A percentile compares a stretch with the other conserved stretches of the same genome.
Evolutionary conservation across 805 yeast genomes (phyloP).

Genomic region (Wickerhamiella kurtzmanii): DNA sequence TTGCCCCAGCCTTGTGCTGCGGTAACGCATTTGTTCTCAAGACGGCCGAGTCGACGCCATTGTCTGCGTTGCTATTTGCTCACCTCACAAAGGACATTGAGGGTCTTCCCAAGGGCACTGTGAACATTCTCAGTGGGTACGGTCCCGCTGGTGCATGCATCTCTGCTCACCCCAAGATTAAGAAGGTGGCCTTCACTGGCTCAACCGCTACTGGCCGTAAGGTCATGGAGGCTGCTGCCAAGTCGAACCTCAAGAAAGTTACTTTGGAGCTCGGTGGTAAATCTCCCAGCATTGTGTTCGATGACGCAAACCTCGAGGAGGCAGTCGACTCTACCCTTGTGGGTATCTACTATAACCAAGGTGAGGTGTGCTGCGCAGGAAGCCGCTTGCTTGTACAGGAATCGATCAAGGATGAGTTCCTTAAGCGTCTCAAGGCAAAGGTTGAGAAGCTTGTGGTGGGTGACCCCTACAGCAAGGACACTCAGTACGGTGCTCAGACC

Average conservation of each 20-base stretch:
- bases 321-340: slow-evolving; percentile 62
- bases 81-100: slow-evolving; percentile 53
- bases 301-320: slow-evolving; percentile 67
- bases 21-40: slow-evolving; percentile 83
- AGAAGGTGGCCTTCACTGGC: slow-evolving; percentile 91
- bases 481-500: slow-evolving; percentile 87
- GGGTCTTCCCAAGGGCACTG: slow-evolving; percentile 84
- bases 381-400: slow-evolving; percentile 85
- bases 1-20: slow-evolving; percentile 84
- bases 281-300: slow-evolving; percentile 80
- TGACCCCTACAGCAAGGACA: slow-evolving; percentile 64
- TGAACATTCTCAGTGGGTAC: slow-evolving; percentile 74
- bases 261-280: slow-evolving; percentile 95
- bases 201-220: slow-evolving; percentile 81
- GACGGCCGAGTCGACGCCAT: slow-evolving; percentile 85
- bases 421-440: slow-evolving; percentile 43
- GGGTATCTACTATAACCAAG: slow-evolving; percentile 87
- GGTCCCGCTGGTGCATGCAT: slow-evolving; percentile 81
- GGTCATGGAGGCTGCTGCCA: slow-evolving; percentile 71
- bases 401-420: slow-evolving; percentile 62
- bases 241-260: slow-evolving; percentile 71
- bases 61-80: slow-evolving; percentile 69
- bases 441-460: slow-evolving; percentile 52
- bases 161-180: slow-evolving; percentile 62
- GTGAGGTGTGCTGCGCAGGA: slow-evolving; percentile 94